These are phyloP conservation scores for Neopestalotiopsis sp. DNA, from an alignment of 2,329 filamentous ascomycete species.

Conservation along the genomic window DNA sequence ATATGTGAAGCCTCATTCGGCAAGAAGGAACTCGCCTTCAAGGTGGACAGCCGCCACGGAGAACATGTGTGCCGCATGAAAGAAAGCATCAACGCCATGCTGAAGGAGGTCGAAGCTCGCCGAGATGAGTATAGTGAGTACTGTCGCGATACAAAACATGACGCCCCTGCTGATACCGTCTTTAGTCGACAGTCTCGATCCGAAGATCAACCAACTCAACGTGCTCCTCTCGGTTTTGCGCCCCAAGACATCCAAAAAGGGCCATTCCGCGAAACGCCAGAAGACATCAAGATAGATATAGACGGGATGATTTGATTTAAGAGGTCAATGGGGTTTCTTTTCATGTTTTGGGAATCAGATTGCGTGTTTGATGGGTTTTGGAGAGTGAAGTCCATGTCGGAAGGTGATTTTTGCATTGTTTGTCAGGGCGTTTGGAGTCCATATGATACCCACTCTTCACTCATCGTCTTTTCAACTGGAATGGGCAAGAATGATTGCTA, in stretches of 20 bases:
- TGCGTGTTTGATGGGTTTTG: neutral
- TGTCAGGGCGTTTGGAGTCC: neutral
- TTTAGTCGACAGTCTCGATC: slow-evolving; percentile 24
- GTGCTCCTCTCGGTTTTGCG: neutral
- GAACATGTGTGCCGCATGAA: too few relatives aligned
- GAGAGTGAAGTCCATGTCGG: neutral
- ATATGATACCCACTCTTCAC: slow-evolving; percentile 9
- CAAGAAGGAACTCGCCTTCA: slow-evolving; percentile 7
- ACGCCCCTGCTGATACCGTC: slow-evolving; percentile 23
- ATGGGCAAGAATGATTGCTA: neutral
- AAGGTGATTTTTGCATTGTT: neutral
- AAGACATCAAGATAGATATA: slow-evolving; percentile 2
- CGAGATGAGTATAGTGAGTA: neutral
- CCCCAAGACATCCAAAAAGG: neutral
- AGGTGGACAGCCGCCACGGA: neutral
- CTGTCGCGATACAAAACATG: slow-evolving; percentile 26
- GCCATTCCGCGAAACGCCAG: neutral
- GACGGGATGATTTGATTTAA: neutral
- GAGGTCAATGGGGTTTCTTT: neutral
- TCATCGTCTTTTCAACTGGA: neutral
- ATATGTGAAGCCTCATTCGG: slow-evolving; percentile 32
- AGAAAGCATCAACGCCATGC: neutral
- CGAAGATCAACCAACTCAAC: slow-evolving; percentile 14
- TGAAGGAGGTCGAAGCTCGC: neutral
- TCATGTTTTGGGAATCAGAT: neutral